Evolutionary conservation across 169 alveolate species (phyloP), one percentile per base, ranked within the genome.

Genomic region (Cryptosporidium bovis): DNA sequence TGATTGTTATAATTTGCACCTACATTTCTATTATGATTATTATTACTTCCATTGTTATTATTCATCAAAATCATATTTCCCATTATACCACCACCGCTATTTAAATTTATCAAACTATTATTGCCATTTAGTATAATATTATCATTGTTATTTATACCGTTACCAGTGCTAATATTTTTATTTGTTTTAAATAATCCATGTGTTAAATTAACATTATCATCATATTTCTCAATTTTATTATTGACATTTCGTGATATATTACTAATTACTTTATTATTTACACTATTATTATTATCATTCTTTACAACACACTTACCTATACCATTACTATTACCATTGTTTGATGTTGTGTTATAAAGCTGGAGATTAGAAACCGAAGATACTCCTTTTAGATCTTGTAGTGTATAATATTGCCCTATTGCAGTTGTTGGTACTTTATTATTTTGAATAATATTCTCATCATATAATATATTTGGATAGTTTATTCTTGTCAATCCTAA

Each of bases 31-130:
- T 40, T 40, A 3, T 6, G 4, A 40, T 40, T 40, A 40, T 40
- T 40, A 8, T 34, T 55, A 16, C 13, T 20, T 36, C 27, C n/a
- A 18, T 27, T 50, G 2, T 20, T 34, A 7, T 46, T 46, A 48
- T 48, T 67, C 65, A 67, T 67, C n/a, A 67, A 27, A 12, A 67
- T 3, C 24, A 67, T 50, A 67, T 50, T 67, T 29, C 65, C 65
- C 82, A 65, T 65, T n/a, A 67, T 29, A 6, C 65, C 12, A 34
- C 65, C 65, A 3, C 34, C 34, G 7, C 65, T 44, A n/a, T 24
- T 33, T 50, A 67, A 27, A 50, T 29, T 31, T 27, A 67, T 50
- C 3, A 67, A 40, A 20, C 82, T 44, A 8, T 67, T 58, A 10
- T 64, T 44, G 10, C 82, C 82, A 46, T 31, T 27, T 53, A 53